Conservation (phyloP, 257 asterid genomes). For the Nicotiana noctiflora region DNA sequence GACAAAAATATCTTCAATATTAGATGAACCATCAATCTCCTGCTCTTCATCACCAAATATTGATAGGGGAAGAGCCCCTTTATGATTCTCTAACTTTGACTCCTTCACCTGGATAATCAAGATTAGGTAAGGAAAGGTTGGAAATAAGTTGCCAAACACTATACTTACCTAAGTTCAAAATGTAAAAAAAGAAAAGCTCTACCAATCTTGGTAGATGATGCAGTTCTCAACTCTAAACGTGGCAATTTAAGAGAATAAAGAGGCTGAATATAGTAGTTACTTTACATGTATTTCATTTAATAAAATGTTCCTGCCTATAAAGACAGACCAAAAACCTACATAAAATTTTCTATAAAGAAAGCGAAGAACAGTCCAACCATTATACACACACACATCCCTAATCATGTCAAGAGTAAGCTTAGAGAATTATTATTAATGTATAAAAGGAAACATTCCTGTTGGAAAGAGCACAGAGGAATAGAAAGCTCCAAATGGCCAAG, state of each 20-base stretch:
- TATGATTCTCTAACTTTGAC: conserved; percentile 23
- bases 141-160: not conserved
- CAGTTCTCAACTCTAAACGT: not conserved
- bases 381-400: not conserved
- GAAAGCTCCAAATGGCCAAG: not conserved
- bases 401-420: not conserved
- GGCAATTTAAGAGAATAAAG: not conserved
- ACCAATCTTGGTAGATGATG: not conserved
- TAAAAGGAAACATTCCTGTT: not conserved
- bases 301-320: not conserved
- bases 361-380: not conserved
- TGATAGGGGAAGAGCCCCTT: conserved; percentile 54
- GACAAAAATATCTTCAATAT: conserved; percentile 33
- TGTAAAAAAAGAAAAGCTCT: not conserved
- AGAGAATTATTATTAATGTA: not conserved
- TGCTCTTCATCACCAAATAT: conserved; percentile 61
- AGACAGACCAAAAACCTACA: not conserved
- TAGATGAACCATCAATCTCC: conserved; percentile 37
- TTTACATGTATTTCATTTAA: not conserved
- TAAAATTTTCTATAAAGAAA: not conserved
- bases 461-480: not conserved
- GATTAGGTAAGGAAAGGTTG: not conserved
- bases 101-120: conserved; percentile 44
- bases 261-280: not conserved
- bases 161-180: not conserved